Evolutionary conservation across 2,329 filamentous ascomycete species (phyloP), one percentile per base, ranked within the genome.

Genomic region (Trichophaea hybrida): DNA sequence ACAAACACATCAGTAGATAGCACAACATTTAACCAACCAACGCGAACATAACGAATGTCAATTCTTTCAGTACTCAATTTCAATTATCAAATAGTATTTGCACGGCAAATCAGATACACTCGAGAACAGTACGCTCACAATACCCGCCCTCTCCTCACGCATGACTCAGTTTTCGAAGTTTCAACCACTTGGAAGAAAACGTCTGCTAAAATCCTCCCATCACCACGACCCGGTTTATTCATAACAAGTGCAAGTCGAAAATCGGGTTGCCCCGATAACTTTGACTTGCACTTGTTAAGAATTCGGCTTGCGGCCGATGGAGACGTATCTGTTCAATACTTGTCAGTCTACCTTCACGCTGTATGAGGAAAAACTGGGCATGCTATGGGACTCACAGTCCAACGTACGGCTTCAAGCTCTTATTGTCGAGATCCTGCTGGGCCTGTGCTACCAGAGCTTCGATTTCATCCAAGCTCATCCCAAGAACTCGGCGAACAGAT

Each of bases 401-500:
- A 31, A 69, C 60, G 62, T 69, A 69, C 40, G 67, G 66, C 46
- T 65, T 67, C 60, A 67, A 61, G n/a, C 50, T 63, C 51, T 49
- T 33, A 46, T 68, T 62, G 37, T 69, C 64, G 5, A 68, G 58
- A 51, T 69, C 68, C 40, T 64, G 61, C 50, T 66, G 60, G 13
- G 66, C 62, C 52, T 59, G 61, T 50, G 65, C 66, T 15, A 68
- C 57, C 57, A 69, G 49, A 32, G 65, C 62, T 65, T 72, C 67
- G 55, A 75, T 72, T 32, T 71, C 71, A 31, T 72, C 64, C 44
- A 69, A 62, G 17, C 71, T 66, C 73, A 77, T 75, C 43, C 68
- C 58, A 74, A 67, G 5, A 69, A 70, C 62, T 73, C 70, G 7
- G 72, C 74, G 59, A 77, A 37, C 10, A 37, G 50, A 32, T 53